These are phyloP conservation scores for Salmacisia buchloeana DNA, from an alignment of 1,284 basidiomycete genomes.

Conservation along the genomic window DNA sequence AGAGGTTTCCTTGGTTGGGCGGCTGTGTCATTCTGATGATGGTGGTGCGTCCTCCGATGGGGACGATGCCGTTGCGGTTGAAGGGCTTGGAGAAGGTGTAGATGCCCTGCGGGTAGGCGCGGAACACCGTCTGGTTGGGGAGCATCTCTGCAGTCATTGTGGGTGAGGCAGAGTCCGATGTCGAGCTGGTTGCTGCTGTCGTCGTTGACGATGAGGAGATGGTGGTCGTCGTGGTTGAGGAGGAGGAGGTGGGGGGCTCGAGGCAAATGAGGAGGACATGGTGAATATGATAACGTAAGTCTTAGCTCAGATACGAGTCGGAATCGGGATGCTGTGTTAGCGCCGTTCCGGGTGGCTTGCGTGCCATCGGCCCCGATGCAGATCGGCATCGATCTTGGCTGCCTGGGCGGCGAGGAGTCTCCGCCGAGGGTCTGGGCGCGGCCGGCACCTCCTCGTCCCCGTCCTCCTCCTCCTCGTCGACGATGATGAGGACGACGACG, in stretches of 20 bases:
- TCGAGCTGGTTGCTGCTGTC: background rate
- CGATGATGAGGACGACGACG: no score
- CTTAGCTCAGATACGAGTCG: background rate
- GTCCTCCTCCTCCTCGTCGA: no score
- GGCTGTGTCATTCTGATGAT: constrained; percentile 69
- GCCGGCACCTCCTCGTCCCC: no score
- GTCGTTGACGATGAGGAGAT: background rate
- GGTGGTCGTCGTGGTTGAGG: background rate
- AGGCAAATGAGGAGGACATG: background rate
- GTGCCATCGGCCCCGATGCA: no score
- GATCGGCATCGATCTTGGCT: no score
- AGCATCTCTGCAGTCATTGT: background rate
- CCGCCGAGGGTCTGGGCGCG: no score
- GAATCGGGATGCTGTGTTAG: no score
- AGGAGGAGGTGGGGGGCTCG: background rate
- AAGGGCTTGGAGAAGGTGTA: constrained; percentile 50
- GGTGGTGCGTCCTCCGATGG: constrained; percentile 56
- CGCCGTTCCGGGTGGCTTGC: no score
- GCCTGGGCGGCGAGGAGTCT: no score
- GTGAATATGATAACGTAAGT: background rate
- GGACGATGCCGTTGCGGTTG: constrained; percentile 44
- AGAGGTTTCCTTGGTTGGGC: constrained; percentile 57
- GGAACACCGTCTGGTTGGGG: constrained; percentile 13
- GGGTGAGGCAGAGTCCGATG: no score
- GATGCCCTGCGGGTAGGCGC: constrained; percentile 28